Conservation (phyloP, 768 basidiomycete genomes). For the Pleurotus pulmonarius region DNA sequence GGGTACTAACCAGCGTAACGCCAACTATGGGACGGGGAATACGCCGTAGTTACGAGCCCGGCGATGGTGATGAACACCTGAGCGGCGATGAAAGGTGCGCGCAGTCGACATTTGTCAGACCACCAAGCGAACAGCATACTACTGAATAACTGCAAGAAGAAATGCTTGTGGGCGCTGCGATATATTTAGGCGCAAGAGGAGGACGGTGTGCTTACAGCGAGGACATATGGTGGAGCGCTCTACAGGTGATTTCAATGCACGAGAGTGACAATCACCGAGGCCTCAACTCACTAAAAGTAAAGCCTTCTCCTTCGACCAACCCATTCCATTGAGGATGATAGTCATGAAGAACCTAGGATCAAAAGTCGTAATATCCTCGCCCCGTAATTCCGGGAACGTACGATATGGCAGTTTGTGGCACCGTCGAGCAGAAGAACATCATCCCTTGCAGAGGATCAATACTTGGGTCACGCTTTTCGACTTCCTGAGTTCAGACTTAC, state of each 20-base stretch:
- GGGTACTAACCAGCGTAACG: constrained; percentile 36
- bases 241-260: constrained; percentile 10
- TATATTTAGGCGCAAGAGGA: constrained; percentile 5
- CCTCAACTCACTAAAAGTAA: constrained; percentile 34
- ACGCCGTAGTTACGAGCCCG: constrained; percentile 41
- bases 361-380: not conserved
- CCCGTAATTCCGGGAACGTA: constrained; percentile 16
- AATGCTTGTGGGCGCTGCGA: too few relatives aligned
- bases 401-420: constrained; percentile 49
- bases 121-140: constrained; percentile 42
- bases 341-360: constrained; percentile 38
- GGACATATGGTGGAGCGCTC: constrained; percentile 47
- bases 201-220: constrained; percentile 33
- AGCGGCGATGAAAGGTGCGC: constrained; percentile 38
- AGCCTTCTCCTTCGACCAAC: constrained; percentile 39
- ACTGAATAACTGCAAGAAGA: constrained; percentile 27
- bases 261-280: not conserved
- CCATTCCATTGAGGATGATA: constrained; percentile 44
- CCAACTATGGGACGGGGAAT: constrained; percentile 27
- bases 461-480: not conserved
- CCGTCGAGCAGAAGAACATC: constrained; percentile 48
- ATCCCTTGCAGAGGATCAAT: constrained; percentile 23
- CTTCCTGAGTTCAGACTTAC: constrained; percentile 18
- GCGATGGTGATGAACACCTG: constrained; percentile 36
- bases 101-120: constrained; percentile 40